Base-by-base conservation (phyloP, 1,284 basidiomycete species). In the Phellinidium pouzarii region DNA sequence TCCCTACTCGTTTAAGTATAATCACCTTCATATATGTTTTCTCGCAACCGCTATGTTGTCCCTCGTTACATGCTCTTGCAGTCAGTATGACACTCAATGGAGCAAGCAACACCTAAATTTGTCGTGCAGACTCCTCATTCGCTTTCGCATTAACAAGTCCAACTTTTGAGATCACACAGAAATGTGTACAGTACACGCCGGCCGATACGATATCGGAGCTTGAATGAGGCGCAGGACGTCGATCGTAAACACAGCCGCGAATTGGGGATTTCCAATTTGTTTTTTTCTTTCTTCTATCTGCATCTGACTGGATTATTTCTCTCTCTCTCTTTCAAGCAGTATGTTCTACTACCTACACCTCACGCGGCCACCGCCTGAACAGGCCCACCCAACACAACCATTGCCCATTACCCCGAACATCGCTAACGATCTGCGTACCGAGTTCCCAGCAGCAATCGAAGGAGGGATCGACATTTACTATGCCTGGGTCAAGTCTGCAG, bases 271-370 rank as follows among this genome's bases (percentile, higher is more conserved):
- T 14, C 31, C 3, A 34, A 34, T 34, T 34, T 14, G 31, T 34
- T 40, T 40, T 17, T 38, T 38, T 17, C n/a, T 40, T 40, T 40
- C 37, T 40, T 17, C 37, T 17, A 40, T 20, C 37, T 17, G n/a
- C 11, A 11, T 40, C n/a, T n/a, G 23, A 9, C 17, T 42, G 19
- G 23, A 9, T 11, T 14, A 20, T 7, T 36, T 52, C 23, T 12
- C 4, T 49, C 19, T 14, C 9, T 7, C 22, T 52, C 23, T 12
- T 4, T 49, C 19, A 25, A 20, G 44, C 3, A 31, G 41, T 19
- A 87, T 90, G 87, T 88, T 86, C 66, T 85, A 74, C 66, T 91
- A 88, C 66, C 60, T 90, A 20, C 87, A 84, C 22, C 89, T 90
- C 61, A 75, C 90, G 14, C 79, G 86, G 50, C 84, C 87, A 14